Conservation (phyloP, 106 monocot species). For the Dioscorea alata region DNA sequence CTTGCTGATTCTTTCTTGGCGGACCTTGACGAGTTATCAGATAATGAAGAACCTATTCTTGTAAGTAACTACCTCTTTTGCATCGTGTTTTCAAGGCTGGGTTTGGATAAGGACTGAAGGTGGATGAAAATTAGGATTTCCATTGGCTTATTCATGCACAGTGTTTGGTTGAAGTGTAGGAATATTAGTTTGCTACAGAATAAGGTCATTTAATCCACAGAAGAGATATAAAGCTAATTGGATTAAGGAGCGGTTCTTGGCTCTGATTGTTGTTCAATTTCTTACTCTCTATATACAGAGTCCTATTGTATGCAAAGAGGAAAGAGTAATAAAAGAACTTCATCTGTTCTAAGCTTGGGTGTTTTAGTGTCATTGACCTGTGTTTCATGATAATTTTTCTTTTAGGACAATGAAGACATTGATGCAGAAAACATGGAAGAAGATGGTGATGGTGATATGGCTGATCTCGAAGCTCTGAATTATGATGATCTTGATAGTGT, state of each 20-base stretch:
- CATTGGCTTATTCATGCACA: background rate
- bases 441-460: conserved; percentile 67
- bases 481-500: conserved; percentile 95
- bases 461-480: conserved; percentile 83
- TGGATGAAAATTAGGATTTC: background rate
- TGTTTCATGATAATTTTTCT: background rate
- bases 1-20: conserved; percentile 51
- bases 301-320: no score
- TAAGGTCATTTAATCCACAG: no score
- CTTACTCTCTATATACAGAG: no score
- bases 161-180: no score
- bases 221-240: background rate
- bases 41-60: conserved; percentile 52
- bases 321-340: no score
- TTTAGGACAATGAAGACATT: conserved; percentile 61
- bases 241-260: background rate
- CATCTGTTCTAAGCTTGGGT: background rate
- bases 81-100: background rate
- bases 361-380: background rate
- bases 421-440: conserved; percentile 71
- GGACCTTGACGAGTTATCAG: conserved; percentile 65
- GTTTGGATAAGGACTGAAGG: no score
- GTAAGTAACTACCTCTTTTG: conserved; percentile 12
- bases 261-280: no score
- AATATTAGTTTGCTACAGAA: no score